Conservation (phyloP, 495 filamentous ascomycete species). For the Penicillium fimorum region DNA sequence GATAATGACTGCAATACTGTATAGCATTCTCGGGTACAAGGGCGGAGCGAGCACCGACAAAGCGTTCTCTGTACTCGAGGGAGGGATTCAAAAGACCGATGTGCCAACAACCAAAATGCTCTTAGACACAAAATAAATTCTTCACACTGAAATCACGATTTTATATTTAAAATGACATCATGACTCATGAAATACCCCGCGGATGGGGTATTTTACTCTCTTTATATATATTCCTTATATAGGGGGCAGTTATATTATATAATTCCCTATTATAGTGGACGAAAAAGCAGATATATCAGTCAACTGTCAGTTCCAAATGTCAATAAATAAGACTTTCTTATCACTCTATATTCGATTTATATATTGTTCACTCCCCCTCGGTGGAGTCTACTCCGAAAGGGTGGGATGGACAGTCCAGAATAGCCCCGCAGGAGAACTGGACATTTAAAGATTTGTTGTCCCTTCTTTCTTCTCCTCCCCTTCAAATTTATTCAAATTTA, state of each 20-base stretch:
- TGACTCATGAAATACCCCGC: neutral
- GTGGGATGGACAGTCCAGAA: constrained; percentile 13
- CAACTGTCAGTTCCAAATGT: neutral
- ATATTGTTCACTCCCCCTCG: constrained; percentile 14
- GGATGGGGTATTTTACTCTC: too few relatives aligned
- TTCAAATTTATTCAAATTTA: constrained; percentile 1
- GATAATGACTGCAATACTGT: neutral
- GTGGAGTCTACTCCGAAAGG: constrained; percentile 28
- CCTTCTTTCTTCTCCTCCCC: constrained; percentile 10
- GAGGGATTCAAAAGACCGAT: too few relatives aligned
- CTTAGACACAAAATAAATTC: too few relatives aligned
- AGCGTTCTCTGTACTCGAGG: too few relatives aligned
- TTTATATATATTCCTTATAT: neutral
- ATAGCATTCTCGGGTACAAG: neutral
- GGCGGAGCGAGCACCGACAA: neutral
- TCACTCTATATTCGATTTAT: neutral
- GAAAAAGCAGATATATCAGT: neutral
- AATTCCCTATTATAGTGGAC: neutral
- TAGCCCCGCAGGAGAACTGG: constrained; percentile 16
- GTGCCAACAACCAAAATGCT: too few relatives aligned
- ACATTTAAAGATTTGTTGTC: constrained; percentile 10
- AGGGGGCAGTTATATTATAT: neutral
- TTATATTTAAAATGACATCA: too few relatives aligned
- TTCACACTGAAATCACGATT: too few relatives aligned
- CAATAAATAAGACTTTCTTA: neutral